These are phyloP conservation scores for Suhomyces maxii DNA, from an alignment of 1,139 yeast species.

Conservation along the genomic window DNA sequence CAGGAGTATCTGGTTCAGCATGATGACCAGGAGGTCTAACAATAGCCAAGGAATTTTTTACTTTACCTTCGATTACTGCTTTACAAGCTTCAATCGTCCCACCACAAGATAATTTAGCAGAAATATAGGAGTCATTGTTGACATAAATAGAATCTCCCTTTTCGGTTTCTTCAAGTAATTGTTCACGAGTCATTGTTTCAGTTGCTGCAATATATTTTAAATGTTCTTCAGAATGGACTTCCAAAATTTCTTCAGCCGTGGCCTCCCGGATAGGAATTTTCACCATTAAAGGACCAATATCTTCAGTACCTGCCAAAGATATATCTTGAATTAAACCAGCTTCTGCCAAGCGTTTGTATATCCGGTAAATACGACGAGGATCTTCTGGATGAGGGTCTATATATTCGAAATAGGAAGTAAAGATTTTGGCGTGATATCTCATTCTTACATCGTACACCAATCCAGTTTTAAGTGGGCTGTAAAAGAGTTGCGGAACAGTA, in stretches of 20 bases:
- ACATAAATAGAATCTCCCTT: constrained; percentile 93
- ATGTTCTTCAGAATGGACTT: constrained; percentile 84
- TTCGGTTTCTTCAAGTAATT: constrained; percentile 80
- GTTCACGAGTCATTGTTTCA: constrained; percentile 74
- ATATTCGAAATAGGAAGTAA: constrained; percentile 88
- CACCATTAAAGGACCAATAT: constrained; percentile 84
- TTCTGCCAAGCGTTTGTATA: constrained; percentile 90
- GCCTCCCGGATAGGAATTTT: constrained; percentile 93
- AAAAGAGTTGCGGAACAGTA: constrained; percentile 55
- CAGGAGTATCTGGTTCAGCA: constrained; percentile 96
- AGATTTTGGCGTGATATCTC: constrained; percentile 95
- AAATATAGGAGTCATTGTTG: constrained; percentile 83
- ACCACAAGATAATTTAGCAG: constrained; percentile 93
- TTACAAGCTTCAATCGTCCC: constrained; percentile 96
- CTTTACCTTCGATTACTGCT: constrained; percentile 91
- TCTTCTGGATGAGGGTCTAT: constrained; percentile 99
- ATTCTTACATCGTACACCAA: constrained; percentile 93
- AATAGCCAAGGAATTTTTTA: constrained; percentile 89
- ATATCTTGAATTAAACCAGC: constrained; percentile 87
- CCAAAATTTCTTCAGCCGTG: constrained; percentile 75
- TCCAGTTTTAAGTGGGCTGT: constrained; percentile 83
- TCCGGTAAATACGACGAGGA: constrained; percentile 92
- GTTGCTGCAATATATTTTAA: constrained; percentile 75
- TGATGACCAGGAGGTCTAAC: constrained; percentile 99
- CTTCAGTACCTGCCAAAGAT: constrained; percentile 73